These are phyloP conservation scores for Lipomyces starkeyi DNA, from an alignment of 805 yeast genomes.

Conservation along the genomic window DNA sequence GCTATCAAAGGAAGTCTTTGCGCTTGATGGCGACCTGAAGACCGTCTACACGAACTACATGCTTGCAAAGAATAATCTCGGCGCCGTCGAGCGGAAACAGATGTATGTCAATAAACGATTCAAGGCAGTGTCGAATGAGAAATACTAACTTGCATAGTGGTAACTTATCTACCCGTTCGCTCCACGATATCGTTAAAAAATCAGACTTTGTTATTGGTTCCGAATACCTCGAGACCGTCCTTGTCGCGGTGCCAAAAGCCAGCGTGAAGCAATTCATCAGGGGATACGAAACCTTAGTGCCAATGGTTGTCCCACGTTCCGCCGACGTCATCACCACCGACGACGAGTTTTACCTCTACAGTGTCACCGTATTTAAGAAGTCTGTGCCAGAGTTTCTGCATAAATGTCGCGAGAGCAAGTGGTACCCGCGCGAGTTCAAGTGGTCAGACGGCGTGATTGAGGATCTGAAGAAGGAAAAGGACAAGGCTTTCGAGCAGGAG, in stretches of 20 bases:
- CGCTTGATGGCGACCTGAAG: conserved; percentile 84
- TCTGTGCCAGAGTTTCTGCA: conserved; percentile 69
- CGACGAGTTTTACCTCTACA: conserved; percentile 71
- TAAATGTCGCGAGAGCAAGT: conserved; percentile 81
- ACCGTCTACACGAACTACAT: conserved; percentile 75
- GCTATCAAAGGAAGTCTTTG: conserved; percentile 77
- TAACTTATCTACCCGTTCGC: conserved; percentile 85
- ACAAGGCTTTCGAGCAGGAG: conserved; percentile 75
- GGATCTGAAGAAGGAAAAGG: conserved; percentile 77
- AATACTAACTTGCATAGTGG: conserved; percentile 52
- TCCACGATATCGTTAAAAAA: conserved; percentile 85
- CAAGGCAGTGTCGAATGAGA: neutral
- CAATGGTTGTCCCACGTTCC: conserved; percentile 90
- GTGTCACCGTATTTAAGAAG: conserved; percentile 86
- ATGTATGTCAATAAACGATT: conserved; percentile 47
- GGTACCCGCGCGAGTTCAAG: conserved; percentile 90
- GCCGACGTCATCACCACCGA: conserved; percentile 75
- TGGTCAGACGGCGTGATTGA: conserved; percentile 80
- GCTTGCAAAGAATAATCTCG: conserved; percentile 79
- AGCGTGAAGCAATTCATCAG: conserved; percentile 59
- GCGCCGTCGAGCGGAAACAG: conserved; percentile 89
- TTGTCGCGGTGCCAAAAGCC: conserved; percentile 84
- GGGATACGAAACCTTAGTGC: conserved; percentile 75
- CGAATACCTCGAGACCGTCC: conserved; percentile 83
- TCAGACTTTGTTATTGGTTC: conserved; percentile 83